Evolutionary conservation across 805 yeast genomes (phyloP).

Genomic region (Wickerhamiella kurtzmanii): DNA sequence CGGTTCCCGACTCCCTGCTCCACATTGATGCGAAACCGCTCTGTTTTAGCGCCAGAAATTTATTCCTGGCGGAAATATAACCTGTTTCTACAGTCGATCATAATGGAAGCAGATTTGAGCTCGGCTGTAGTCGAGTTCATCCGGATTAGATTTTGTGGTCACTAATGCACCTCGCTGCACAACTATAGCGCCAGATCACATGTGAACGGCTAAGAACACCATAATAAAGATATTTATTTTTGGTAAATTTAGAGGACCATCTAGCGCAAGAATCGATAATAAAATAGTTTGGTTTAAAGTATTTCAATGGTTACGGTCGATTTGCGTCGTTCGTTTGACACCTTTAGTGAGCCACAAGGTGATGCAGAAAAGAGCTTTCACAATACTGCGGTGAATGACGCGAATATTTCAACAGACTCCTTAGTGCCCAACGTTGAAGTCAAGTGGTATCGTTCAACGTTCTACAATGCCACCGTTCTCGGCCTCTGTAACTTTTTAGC

Average conservation of each 20-base stretch:
- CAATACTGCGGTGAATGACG: background rate
- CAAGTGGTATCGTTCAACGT: constrained; percentile 14
- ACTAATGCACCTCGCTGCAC: too few relatives aligned
- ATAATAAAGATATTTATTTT: background rate
- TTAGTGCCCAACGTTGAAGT: constrained; percentile 2
- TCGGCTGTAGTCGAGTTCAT: too few relatives aligned
- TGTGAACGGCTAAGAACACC: background rate
- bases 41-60: too few relatives aligned
- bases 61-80: too few relatives aligned
- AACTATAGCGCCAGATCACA: background rate
- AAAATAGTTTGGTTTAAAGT: too few relatives aligned
- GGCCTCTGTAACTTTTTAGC: constrained; percentile 17
- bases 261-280: too few relatives aligned
- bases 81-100: too few relatives aligned
- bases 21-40: too few relatives aligned
- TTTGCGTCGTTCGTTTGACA: background rate
- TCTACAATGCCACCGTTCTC: constrained; percentile 13
- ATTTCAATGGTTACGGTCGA: background rate
- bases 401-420: background rate
- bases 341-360: background rate
- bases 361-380: background rate
- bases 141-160: too few relatives aligned
- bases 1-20: too few relatives aligned
- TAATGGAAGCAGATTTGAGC: too few relatives aligned
- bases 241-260: too few relatives aligned